These are phyloP conservation scores for Xylaria cubensis DNA, from an alignment of 495 filamentous ascomycete species.

Conservation along the genomic window DNA sequence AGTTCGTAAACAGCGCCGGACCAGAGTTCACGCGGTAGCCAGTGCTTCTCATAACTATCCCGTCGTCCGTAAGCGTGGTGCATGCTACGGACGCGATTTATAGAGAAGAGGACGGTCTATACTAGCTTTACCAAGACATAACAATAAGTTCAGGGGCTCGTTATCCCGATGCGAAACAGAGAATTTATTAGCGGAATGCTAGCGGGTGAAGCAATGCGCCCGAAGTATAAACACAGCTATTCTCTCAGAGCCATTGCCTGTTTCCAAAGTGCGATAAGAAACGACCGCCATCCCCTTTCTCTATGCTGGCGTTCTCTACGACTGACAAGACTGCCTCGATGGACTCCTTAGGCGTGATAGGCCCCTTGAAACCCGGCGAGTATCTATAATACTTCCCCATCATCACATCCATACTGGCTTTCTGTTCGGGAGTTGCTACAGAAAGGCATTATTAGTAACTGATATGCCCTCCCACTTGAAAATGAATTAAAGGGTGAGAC, in stretches of 20 bases:
- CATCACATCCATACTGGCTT: constrained; percentile 36
- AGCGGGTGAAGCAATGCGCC: neutral
- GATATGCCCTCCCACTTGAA: neutral
- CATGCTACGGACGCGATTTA: too few relatives aligned
- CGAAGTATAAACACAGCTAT: neutral
- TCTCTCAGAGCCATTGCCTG: constrained; percentile 49
- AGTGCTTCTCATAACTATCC: too few relatives aligned
- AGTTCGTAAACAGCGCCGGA: too few relatives aligned
- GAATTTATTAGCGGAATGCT: neutral
- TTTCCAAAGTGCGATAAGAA: constrained; percentile 61
- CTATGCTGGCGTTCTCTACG: constrained; percentile 52
- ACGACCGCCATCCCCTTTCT: constrained; percentile 53
- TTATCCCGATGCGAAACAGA: neutral
- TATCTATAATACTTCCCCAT: constrained; percentile 46
- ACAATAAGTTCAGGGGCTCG: neutral
- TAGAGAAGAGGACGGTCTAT: neutral
- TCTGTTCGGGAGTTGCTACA: constrained; percentile 50
- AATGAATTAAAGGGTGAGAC: neutral
- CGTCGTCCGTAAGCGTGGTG: too few relatives aligned
- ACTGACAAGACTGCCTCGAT: constrained; percentile 46
- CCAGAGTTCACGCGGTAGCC: too few relatives aligned
- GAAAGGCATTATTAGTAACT: constrained; percentile 15
- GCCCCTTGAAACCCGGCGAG: constrained; percentile 56
- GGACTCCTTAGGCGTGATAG: constrained; percentile 48
- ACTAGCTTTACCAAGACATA: neutral